Percentiles rank a stretch among this genome's conserved stretches.
These are phyloP conservation scores for Steccherinum ochraceum DNA, from an alignment of 768 basidiomycete genomes.

Conservation along the genomic window DNA sequence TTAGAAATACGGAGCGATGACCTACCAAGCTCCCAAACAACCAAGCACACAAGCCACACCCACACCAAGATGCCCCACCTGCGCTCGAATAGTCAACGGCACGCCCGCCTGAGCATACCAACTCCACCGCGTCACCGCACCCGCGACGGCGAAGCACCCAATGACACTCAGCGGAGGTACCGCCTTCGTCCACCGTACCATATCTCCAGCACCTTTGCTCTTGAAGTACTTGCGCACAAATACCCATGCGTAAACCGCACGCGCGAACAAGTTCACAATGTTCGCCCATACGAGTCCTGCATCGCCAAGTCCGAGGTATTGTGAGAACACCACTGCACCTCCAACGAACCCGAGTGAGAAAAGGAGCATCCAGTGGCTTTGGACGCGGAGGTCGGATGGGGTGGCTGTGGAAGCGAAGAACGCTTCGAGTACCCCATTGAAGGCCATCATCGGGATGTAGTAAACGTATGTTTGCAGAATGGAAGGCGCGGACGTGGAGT, in stretches of 20 bases:
- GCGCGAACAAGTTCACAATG: conserved; percentile 53
- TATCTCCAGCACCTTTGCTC: conserved; percentile 7
- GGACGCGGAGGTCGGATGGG: conserved; percentile 56
- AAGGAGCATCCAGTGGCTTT: conserved; percentile 79
- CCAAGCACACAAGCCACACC: conserved; percentile 17
- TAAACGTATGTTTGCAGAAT: conserved; percentile 78
- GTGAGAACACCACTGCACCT: conserved; percentile 42
- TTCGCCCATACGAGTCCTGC: conserved; percentile 73
- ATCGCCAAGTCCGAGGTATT: conserved; percentile 45
- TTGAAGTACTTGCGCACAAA: conserved; percentile 47
- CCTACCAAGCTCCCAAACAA: conserved; percentile 23
- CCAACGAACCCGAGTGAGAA: conserved; percentile 68
- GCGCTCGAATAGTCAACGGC: conserved; percentile 16
- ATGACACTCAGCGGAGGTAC: conserved; percentile 21
- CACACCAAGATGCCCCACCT: conserved; percentile 20
- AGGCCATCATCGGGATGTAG: conserved; percentile 84
- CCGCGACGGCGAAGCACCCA: conserved; percentile 18
- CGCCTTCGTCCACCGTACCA: conserved; percentile 16
- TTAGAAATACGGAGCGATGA: neutral
- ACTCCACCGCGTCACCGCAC: conserved; percentile 19
- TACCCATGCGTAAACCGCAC: conserved; percentile 53
- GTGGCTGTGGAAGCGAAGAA: conserved; percentile 79
- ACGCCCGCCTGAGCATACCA: conserved; percentile 9
- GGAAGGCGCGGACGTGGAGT: conserved; percentile 69
- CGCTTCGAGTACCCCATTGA: conserved; percentile 90